Conservation (phyloP, 371 early-diverging fungal species). For the Zopfochytrium polystomum region DNA sequence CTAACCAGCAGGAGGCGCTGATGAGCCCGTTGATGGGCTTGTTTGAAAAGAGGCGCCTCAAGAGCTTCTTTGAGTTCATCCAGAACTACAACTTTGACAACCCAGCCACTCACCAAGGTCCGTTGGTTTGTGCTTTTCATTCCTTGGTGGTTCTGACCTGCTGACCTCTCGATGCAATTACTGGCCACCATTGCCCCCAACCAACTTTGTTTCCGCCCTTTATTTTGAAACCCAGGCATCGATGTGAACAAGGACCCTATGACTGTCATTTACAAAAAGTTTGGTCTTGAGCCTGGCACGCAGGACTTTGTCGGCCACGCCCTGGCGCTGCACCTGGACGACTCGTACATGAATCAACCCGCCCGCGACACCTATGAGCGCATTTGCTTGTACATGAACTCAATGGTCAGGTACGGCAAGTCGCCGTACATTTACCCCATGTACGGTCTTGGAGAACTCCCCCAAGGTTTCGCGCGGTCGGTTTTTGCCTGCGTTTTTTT, state of each 20-base stretch:
- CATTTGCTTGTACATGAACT: constrained; percentile 91
- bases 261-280: constrained; percentile 89
- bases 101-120: constrained; percentile 75
- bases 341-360: constrained; percentile 80
- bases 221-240: constrained; percentile 45
- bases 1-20: constrained; percentile 88
- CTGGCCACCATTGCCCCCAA: too few relatives aligned
- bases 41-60: constrained; percentile 93
- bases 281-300: constrained; percentile 92
- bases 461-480: constrained; percentile 98
- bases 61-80: constrained; percentile 97
- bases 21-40: constrained; percentile 88
- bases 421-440: constrained; percentile 99
- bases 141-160: not conserved
- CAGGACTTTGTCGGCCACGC: constrained; percentile 99
- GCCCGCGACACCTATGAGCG: constrained; percentile 94
- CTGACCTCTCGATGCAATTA: too few relatives aligned
- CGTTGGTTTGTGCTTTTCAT: not conserved
- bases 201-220: not conserved
- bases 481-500: constrained; percentile 21
- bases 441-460: constrained; percentile 98
- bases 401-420: constrained; percentile 93
- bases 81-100: constrained; percentile 82
- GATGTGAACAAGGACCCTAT: constrained; percentile 79
- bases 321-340: constrained; percentile 96